phyloP scores from a whole-genome alignment of 805 yeast genomes.

The Ogataea methylovora region DNA sequence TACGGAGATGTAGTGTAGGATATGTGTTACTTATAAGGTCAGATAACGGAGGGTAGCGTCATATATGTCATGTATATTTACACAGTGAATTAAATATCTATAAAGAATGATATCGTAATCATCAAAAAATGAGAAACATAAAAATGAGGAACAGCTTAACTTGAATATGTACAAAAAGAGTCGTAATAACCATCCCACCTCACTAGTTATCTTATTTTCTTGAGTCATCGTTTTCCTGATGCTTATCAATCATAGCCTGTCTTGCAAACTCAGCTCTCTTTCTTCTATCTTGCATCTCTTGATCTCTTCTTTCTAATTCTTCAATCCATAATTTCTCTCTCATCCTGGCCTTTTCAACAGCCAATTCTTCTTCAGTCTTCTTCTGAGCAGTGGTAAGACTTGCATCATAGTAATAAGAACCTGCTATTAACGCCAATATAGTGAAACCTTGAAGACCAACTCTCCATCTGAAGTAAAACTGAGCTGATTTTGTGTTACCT shows the following conservation, averaged over 20 bases:
- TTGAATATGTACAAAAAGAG: no score
- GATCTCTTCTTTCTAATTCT: conserved; percentile 82
- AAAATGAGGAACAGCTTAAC: no score
- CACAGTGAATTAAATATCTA: no score
- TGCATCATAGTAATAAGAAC: conserved; percentile 62
- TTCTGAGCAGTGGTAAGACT: conserved; percentile 33
- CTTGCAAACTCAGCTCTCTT: conserved; percentile 59
- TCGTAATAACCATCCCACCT: neutral
- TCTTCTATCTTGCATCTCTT: conserved; percentile 58
- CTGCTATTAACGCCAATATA: conserved; percentile 71
- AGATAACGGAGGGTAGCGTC: no score
- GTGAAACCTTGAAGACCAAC: conserved; percentile 83
- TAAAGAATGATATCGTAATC: no score
- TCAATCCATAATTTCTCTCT: conserved; percentile 87
- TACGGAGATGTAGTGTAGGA: no score
- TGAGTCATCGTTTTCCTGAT: conserved; percentile 16
- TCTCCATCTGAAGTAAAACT: conserved; percentile 84
- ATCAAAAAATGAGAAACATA: no score
- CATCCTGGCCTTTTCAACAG: conserved; percentile 71
- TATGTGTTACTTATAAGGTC: no score
- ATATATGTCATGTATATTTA: no score
- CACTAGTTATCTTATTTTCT: neutral
- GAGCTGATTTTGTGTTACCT: conserved; percentile 72
- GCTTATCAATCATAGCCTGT: conserved; percentile 27
- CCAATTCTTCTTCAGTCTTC: conserved; percentile 52